phyloP scores from a whole-genome alignment of 345 rosid species.

The Geranium brycei region DNA sequence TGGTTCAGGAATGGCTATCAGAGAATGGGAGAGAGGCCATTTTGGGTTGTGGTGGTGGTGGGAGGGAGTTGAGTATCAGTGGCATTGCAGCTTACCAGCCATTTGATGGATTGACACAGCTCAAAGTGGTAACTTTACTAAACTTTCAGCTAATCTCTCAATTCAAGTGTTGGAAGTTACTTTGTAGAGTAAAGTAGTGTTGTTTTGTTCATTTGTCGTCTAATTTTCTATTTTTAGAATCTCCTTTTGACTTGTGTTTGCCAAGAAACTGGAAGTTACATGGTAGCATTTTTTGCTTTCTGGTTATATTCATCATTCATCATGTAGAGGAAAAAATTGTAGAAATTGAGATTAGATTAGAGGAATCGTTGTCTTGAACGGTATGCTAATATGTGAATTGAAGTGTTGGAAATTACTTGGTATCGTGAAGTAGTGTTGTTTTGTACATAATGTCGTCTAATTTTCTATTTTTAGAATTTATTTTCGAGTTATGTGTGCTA shows the following conservation, averaged over 20 bases:
- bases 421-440: no score
- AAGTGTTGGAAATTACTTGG: background rate
- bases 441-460: no score
- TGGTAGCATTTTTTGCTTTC: no score
- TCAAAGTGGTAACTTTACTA: conserved; percentile 48
- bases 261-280: no score
- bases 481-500: no score
- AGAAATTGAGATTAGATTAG: no score
- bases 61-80: conserved; percentile 29
- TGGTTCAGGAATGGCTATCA: conserved; percentile 43
- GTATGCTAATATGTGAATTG: background rate
- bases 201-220: background rate
- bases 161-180: background rate
- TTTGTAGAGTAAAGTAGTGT: background rate
- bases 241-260: no score
- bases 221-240: background rate
- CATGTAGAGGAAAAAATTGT: no score
- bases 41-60: conserved; percentile 15
- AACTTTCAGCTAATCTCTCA: conserved; percentile 3
- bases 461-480: no score
- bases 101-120: conserved; percentile 52
- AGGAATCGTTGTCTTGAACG: no score
- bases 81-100: conserved; percentile 65
- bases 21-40: conserved; percentile 45
- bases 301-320: no score